A percentile compares a stretch with the other conserved stretches of the same genome.
These are phyloP conservation scores for Psilocybe tampanensis DNA, from an alignment of 768 basidiomycete genomes.

Conservation along the genomic window DNA sequence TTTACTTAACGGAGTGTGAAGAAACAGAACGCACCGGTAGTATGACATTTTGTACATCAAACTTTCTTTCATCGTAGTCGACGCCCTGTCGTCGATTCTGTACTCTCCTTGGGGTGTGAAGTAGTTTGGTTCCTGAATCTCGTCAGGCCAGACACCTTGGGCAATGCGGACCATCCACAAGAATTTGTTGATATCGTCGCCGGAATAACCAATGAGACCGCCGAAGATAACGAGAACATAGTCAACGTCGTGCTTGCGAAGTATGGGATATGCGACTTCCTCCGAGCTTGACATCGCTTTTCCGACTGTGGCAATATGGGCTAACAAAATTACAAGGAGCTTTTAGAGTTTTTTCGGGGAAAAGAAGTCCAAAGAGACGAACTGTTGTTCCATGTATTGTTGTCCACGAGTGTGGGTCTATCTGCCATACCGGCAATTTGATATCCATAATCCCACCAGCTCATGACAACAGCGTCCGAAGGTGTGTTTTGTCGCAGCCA, in stretches of 20 bases:
- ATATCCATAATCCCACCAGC: slow-evolving; percentile 99
- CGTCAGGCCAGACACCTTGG: slow-evolving; percentile 97
- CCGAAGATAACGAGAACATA: slow-evolving; percentile 98
- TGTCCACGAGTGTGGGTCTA: slow-evolving; percentile 93
- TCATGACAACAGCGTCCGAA: slow-evolving; percentile 92
- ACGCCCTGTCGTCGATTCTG: slow-evolving; percentile 84
- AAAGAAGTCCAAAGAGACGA: slow-evolving; percentile 33
- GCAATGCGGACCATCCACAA: slow-evolving; percentile 97
- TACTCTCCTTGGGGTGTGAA: slow-evolving; percentile 95
- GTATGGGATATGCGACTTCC: slow-evolving; percentile 95
- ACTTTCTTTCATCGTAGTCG: slow-evolving; percentile 88
- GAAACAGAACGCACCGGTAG: slow-evolving; percentile 61
- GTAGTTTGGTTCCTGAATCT: slow-evolving; percentile 93
- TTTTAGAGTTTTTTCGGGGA: not conserved
- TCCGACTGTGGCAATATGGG: slow-evolving; percentile 98
- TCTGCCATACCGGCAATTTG: slow-evolving; percentile 99
- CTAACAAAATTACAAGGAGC: slow-evolving; percentile 37
- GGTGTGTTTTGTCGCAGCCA: slow-evolving; percentile 97
- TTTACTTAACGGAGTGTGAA: not conserved
- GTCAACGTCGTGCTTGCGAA: slow-evolving; percentile 96
- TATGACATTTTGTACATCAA: slow-evolving; percentile 99
- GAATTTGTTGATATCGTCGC: slow-evolving; percentile 99
- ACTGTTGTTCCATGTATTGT: slow-evolving; percentile 99
- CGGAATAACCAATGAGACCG: slow-evolving; percentile 93
- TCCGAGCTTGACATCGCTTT: slow-evolving; percentile 96